Conservation (phyloP, 495 filamentous ascomycete species). For the Xylaria flabelliformis region DNA sequence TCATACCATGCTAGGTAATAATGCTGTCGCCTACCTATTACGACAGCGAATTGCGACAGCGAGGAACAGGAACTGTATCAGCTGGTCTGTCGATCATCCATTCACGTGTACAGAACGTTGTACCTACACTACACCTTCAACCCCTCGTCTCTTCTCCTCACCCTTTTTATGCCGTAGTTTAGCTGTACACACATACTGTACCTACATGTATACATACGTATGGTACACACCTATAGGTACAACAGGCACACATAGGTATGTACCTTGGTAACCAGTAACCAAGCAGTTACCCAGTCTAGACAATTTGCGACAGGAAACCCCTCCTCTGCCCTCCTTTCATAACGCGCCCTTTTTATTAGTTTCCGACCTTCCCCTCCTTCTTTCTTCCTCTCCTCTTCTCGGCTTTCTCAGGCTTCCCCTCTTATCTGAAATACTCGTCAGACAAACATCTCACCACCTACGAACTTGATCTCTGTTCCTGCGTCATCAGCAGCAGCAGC, state of each 20-base stretch:
- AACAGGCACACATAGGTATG: no score
- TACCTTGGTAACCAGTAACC: neutral
- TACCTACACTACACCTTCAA: neutral
- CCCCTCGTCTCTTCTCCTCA: neutral
- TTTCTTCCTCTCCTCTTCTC: slow-evolving; percentile 33
- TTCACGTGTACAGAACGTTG: slow-evolving; percentile 9
- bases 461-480: neutral
- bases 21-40: slow-evolving; percentile 11
- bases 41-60: slow-evolving; percentile 20
- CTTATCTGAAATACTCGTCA: slow-evolving; percentile 17
- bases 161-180: neutral
- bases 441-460: slow-evolving; percentile 1
- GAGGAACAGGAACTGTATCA: slow-evolving; percentile 18
- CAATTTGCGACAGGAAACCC: slow-evolving; percentile 30
- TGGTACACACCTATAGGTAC: no score
- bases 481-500: neutral
- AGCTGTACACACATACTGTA: neutral
- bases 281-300: slow-evolving; percentile 20
- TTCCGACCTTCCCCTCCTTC: slow-evolving; percentile 35
- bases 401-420: slow-evolving; percentile 38
- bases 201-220: no score
- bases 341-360: slow-evolving; percentile 36
- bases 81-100: slow-evolving; percentile 25
- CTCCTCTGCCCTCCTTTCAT: slow-evolving; percentile 32
- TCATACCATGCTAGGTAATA: slow-evolving; percentile 27